phyloP scores from a whole-genome alignment of 2,329 filamentous ascomycete species.

The Simplicillium sp. region DNA sequence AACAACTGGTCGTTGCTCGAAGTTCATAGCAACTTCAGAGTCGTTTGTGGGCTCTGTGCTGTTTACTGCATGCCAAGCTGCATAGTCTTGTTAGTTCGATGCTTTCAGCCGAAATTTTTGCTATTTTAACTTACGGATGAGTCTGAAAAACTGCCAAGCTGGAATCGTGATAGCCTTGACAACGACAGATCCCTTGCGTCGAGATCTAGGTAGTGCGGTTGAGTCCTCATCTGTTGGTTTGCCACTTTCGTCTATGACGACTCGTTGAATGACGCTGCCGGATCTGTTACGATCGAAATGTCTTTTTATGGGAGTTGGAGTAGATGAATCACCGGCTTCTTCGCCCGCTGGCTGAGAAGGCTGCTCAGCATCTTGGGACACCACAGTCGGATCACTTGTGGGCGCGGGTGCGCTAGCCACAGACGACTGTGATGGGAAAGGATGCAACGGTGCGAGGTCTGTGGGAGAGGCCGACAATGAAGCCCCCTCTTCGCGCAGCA shows the following conservation, averaged over 20 bases:
- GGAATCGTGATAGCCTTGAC: constrained; percentile 86
- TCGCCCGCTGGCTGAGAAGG: constrained; percentile 1
- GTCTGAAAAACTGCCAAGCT: constrained; percentile 93
- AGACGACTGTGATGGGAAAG: constrained; percentile 2
- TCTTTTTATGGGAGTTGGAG: constrained; percentile 17
- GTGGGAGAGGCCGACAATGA: constrained; percentile 22
- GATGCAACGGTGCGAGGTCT: constrained; percentile 14
- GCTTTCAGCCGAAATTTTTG: background rate
- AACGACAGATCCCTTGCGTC: constrained; percentile 36
- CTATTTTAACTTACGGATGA: constrained; percentile 53
- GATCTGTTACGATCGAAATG: constrained; percentile 34
- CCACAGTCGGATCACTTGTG: constrained; percentile 1
- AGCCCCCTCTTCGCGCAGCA: constrained; percentile 22
- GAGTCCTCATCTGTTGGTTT: constrained; percentile 30
- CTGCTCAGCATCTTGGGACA: background rate
- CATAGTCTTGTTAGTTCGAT: constrained; percentile 21
- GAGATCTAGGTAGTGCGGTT: constrained; percentile 32
- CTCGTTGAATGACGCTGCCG: constrained; percentile 52
- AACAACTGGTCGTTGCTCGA: constrained; percentile 75
- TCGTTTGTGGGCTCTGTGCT: constrained; percentile 50
- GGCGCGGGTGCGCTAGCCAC: constrained; percentile 2
- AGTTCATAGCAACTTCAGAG: constrained; percentile 79
- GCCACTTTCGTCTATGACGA: constrained; percentile 43
- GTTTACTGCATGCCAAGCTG: constrained; percentile 72
- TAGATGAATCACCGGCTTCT: constrained; percentile 8